Conservation (phyloP, 2,329 filamentous ascomycete species). For the Aaosphaeria pasadenensis region DNA sequence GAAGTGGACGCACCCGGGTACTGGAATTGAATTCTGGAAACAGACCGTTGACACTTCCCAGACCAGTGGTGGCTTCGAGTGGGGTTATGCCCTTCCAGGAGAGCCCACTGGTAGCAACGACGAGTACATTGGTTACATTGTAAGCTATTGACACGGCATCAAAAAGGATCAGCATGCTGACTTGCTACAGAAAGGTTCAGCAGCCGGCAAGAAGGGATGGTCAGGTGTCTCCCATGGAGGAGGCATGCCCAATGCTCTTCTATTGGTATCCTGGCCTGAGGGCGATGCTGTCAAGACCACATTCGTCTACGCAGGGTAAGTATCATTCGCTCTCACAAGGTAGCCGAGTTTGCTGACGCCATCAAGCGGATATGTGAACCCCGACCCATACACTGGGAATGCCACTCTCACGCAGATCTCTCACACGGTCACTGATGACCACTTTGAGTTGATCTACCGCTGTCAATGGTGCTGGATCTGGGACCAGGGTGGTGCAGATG, state of each 20-base stretch:
- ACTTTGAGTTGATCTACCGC: slow-evolving; percentile 63
- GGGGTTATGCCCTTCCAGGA: slow-evolving; percentile 31
- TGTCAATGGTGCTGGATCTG: slow-evolving; percentile 53
- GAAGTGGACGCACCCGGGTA: slow-evolving; percentile 26
- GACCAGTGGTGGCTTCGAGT: slow-evolving; percentile 33
- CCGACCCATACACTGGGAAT: slow-evolving; percentile 59
- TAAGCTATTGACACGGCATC: slow-evolving; percentile 7
- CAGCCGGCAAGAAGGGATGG: slow-evolving; percentile 29
- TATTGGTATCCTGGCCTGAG: slow-evolving; percentile 32
- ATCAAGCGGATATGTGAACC: slow-evolving; percentile 55
- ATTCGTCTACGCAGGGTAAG: slow-evolving; percentile 30
- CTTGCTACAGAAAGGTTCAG: slow-evolving; percentile 23
- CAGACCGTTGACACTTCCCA: slow-evolving; percentile 11
- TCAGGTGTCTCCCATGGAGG: slow-evolving; percentile 36
- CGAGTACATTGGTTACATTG: slow-evolving; percentile 39
- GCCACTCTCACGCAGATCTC: slow-evolving; percentile 62
- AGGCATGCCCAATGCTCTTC: slow-evolving; percentile 33
- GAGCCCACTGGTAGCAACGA: slow-evolving; percentile 17
- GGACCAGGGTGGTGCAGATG: slow-evolving; percentile 41
- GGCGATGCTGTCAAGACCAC: slow-evolving; percentile 20
- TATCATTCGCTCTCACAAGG: neutral
- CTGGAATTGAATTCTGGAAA: slow-evolving; percentile 31
- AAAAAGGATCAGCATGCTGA: neutral
- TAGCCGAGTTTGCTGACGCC: slow-evolving; percentile 7
- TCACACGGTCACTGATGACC: slow-evolving; percentile 54